Base-by-base conservation (phyloP, 495 filamentous ascomycete species). In the Endocarpon pusillum region DNA sequence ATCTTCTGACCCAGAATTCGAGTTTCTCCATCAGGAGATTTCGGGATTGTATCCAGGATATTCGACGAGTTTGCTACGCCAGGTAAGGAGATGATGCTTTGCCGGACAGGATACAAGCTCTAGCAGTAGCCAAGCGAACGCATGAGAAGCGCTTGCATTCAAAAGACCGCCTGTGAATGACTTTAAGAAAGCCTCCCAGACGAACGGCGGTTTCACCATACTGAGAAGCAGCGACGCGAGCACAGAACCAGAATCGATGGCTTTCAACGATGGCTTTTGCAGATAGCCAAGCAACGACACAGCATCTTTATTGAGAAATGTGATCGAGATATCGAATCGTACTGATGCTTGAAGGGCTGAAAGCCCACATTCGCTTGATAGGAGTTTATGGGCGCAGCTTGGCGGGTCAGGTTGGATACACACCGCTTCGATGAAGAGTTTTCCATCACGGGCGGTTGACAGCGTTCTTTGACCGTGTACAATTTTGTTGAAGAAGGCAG, bases 391-490 rank as follows among this genome's bases (percentile, higher is more conserved):
- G 8, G 73, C 49, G 38, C 69, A 75, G 0, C 47, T 52, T 12
- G 55, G 48, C 1, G 48, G 62, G 29, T 72, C 61, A 1, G 42
- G 32, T 39, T 74, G 61, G 9, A 42, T 50, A 12, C 59, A 55
- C 2, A 79, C 42, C 0, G 76, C 67, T 41, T 81, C 74, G 3
- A 83, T 34, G 34, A 81, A 74, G 6, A 60, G 55, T 25, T 62
- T 62, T n/a, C 58, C 66, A 38, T 70, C 56, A 11, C 37, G 39
- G 3, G 41, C 15, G 20, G 38, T 56, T 6, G 37, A 32, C 15
- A 66, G 19, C 10, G 36, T 14, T 18, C 49, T 43, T 23, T 56
- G 49, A n/a, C 54, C 61, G 20, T 32, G 7, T 2, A 60, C 4
- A 18, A 62, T 47, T 6, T 33, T 32, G 20, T 32, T 36, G 41